A percentile compares a stretch with the other conserved stretches of the same genome.
Conservation (phyloP, 2,329 filamentous ascomycete genomes). For the Tolypocladium paradoxum region DNA sequence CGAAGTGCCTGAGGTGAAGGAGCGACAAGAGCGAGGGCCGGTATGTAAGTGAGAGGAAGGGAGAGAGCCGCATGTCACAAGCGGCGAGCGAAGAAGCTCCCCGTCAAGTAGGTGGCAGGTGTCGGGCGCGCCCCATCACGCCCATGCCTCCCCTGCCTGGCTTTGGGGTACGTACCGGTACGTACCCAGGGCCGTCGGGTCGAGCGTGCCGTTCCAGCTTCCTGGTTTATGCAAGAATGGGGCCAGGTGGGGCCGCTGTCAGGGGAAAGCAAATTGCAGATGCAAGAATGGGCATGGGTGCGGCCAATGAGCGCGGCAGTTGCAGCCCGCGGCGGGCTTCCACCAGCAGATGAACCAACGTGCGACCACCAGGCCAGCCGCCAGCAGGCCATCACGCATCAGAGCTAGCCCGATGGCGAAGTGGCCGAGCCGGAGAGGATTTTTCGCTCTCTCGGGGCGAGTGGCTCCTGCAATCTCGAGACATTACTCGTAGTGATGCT, state of each 20-base stretch:
- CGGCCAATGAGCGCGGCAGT: background rate
- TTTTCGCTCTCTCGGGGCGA: background rate
- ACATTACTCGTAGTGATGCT: too few species aligned
- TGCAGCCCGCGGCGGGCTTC: background rate
- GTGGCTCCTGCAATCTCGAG: background rate
- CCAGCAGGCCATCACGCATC: background rate
- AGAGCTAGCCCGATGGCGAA: background rate
- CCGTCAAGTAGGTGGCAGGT: too few species aligned
- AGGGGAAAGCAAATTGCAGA: constrained; percentile 8
- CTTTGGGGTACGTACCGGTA: background rate
- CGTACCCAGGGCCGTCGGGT: too few species aligned
- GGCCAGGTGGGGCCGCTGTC: background rate
- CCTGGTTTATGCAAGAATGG: too few species aligned
- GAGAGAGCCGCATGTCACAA: background rate
- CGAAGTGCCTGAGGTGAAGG: background rate
- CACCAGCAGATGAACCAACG: background rate
- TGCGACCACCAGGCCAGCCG: too few species aligned
- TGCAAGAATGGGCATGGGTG: constrained; percentile 1
- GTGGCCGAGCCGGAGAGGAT: background rate
- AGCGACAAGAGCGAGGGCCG: background rate
- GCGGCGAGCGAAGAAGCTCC: constrained; percentile 1
- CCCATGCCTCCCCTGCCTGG: background rate
- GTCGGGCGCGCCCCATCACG: background rate
- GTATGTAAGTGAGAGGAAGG: background rate
- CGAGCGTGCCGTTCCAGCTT: too few species aligned